phyloP scores from a whole-genome alignment of 345 rosid genomes.

The Gossypium rotundifolium region DNA sequence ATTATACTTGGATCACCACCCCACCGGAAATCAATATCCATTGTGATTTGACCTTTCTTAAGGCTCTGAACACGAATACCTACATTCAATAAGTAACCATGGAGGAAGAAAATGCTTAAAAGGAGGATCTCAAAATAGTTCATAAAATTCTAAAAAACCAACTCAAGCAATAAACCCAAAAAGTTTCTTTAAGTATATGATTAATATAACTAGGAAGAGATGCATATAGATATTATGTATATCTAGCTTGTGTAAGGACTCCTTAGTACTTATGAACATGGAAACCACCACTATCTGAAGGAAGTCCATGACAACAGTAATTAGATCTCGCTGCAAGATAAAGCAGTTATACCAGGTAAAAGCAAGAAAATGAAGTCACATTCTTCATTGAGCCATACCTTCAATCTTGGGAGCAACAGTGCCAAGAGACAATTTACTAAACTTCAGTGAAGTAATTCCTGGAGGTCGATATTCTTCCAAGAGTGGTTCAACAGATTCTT shows the following conservation, averaged over 20 bases:
- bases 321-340: background rate
- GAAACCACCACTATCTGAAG: background rate
- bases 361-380: background rate
- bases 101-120: background rate
- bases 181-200: background rate
- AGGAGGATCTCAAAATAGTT: conserved; percentile 22
- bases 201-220: background rate
- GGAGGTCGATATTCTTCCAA: conserved; percentile 95
- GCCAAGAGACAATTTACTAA: conserved; percentile 84
- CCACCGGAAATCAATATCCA: conserved; percentile 98
- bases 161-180: background rate
- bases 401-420: conserved; percentile 97
- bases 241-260: conserved; percentile 1
- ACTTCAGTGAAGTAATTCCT: conserved; percentile 88
- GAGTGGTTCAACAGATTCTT: conserved; percentile 95
- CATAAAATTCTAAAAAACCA: background rate
- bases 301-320: background rate
- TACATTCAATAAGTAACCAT: conserved; percentile 24
- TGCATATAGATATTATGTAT: background rate
- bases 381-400: conserved; percentile 42
- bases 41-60: conserved; percentile 87
- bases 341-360: background rate
- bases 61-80: conserved; percentile 98
- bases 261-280: background rate
- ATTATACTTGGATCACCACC: conserved; percentile 98